Evolutionary conservation across 306 rosid genomes (phyloP).

Genomic region (Gastrolobium villosum): DNA sequence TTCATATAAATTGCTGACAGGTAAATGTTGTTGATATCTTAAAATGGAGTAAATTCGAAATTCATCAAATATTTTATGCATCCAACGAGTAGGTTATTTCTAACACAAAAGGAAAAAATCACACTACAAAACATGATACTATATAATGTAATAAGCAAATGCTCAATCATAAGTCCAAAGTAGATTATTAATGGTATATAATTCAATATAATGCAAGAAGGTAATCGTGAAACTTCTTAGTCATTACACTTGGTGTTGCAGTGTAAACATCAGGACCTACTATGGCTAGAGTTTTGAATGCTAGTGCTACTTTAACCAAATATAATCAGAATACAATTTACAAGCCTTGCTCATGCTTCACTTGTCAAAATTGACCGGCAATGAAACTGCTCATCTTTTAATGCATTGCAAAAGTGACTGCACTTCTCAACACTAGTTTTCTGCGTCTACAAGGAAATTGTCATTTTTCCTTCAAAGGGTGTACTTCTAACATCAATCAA

Average conservation of each 20-base stretch:
- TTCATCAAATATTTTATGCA: too few species aligned
- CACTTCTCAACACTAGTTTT: constrained; percentile 21
- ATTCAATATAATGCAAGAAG: constrained; percentile 21
- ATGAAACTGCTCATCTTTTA: neutral
- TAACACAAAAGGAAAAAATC: too few species aligned
- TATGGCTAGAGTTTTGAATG: neutral
- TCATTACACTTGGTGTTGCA: neutral
- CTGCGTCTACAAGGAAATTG: neutral
- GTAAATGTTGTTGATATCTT: too few species aligned
- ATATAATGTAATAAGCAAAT: neutral
- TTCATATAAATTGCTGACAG: too few species aligned
- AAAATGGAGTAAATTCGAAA: too few species aligned
- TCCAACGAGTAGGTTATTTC: too few species aligned
- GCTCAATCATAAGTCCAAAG: neutral
- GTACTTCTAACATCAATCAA: constrained; percentile 13
- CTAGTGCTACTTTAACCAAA: neutral
- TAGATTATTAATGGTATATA: neutral
- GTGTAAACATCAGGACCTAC: constrained; percentile 13
- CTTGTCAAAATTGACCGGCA: constrained; percentile 17
- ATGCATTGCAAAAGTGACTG: constrained; percentile 14
- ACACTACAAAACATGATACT: too few species aligned
- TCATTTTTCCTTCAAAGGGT: neutral
- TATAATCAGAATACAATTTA: neutral
- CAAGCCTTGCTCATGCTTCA: constrained; percentile 15
- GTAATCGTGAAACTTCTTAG: neutral